Percentiles rank a stretch among this genome's conserved stretches.
Conservation (phyloP, 352 stramenopile genomes). For the Pythium sukuiense region DNA sequence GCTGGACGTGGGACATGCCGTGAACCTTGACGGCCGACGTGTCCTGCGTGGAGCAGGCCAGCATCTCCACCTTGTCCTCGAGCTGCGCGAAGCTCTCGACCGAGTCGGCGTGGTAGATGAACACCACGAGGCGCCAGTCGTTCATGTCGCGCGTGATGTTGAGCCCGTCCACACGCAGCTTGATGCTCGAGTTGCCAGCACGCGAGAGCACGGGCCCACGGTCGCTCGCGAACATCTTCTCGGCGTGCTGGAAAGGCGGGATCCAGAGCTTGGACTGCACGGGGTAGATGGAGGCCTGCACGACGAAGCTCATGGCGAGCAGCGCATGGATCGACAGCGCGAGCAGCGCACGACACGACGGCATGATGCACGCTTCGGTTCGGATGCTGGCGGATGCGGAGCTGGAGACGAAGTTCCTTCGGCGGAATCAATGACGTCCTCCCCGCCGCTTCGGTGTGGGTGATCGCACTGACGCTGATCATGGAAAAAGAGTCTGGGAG, state of each 20-base stretch:
- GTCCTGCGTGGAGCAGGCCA: constrained; percentile 55
- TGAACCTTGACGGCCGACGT: constrained; percentile 39
- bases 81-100: constrained; percentile 62
- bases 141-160: constrained; percentile 73
- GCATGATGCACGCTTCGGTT: constrained; percentile 3
- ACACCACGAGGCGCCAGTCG: constrained; percentile 73
- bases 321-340: constrained; percentile 10
- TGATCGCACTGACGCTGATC: neutral
- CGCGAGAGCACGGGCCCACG: constrained; percentile 65
- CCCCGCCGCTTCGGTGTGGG: neutral
- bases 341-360: constrained; percentile 9
- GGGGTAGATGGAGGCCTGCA: constrained; percentile 65
- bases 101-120: constrained; percentile 82
- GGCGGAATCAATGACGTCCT: neutral
- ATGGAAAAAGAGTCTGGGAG: neutral
- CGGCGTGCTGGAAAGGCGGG: constrained; percentile 76
- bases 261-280: constrained; percentile 74
- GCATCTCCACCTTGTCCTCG: constrained; percentile 68
- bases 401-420: neutral
- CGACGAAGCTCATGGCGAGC: neutral
- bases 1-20: constrained; percentile 66
- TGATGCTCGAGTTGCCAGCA: constrained; percentile 62
- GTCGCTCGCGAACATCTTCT: constrained; percentile 85
- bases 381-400: neutral
- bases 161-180: constrained; percentile 66